Evolutionary conservation across 2,329 filamentous ascomycete genomes (phyloP), one percentile per base, ranked within the genome.

Genomic region (Arthroderma sp.): DNA sequence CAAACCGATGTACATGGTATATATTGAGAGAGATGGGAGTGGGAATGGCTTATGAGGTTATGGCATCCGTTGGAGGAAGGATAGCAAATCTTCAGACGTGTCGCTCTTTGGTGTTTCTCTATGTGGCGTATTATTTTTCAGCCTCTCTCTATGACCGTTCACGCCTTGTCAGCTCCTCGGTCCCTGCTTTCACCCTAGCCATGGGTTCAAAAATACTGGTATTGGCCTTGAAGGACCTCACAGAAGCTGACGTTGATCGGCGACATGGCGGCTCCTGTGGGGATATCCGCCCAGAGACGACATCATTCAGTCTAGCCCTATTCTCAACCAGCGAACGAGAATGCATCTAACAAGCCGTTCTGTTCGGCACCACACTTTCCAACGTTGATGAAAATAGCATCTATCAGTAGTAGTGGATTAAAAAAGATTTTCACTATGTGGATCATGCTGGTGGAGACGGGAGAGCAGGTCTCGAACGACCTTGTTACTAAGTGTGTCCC

Each of bases 361-460:
- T 55, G 53, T 40, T 56, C 41, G 42, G 39, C 54, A 27, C 55
- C 50, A 39, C 55, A 58, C 40, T 47, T 53, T 33, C 53, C 52
- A 9, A 34, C 36, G 54, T 50, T 2, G 46, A 47, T 31, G 36
- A 45, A 9, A 44, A 58, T 27, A 57, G 54, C 11, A 42, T 59
- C 6, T 58, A 57, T 40, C 53, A 22, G 57, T 10, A 50, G 55
- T 15, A 58, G 63, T 15, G 66, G 65, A 11, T 49, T 68, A 7
- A 64, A 59, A 5, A 62, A 68, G 45, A 46, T 66, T 4, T 63
- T 62, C 38, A 66, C 61, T 0, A 56, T 66, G 4, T 55, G 64
- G 48, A 56, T 56, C 0, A 62, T 64, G 7, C 15, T 22, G 15
- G 15, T 22, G 15, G 15, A 22, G 15, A 22, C 15, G 15, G 15